phyloP scores from a whole-genome alignment of 192 early-diverging fungal species.

The Lobulomyces angularis region DNA sequence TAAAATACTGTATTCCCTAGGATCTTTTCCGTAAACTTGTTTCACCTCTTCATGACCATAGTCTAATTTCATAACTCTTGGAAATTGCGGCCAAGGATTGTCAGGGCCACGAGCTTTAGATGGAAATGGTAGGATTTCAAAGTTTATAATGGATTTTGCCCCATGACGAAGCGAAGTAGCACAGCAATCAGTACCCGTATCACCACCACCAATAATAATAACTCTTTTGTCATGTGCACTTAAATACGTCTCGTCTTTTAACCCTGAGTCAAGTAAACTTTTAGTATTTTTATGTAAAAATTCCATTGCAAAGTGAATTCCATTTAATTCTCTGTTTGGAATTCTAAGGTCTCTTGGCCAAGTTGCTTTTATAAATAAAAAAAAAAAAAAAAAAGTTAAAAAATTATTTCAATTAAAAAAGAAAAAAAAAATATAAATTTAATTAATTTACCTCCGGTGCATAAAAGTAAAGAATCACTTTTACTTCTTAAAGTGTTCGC shows the following conservation, averaged over 20 bases:
- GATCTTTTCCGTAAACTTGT: conserved; percentile 81
- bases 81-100: conserved; percentile 98
- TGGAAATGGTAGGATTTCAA: conserved; percentile 93
- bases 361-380: no score
- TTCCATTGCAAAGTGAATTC: conserved; percentile 98
- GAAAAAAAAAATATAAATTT: no score
- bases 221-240: conserved; percentile 85
- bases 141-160: conserved; percentile 83
- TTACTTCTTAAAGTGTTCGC: conserved; percentile 48
- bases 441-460: no score
- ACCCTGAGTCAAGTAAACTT: conserved; percentile 65
- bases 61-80: conserved; percentile 88
- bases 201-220: conserved; percentile 95
- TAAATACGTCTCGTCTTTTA: conserved; percentile 62
- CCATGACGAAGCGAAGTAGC: conserved; percentile 88
- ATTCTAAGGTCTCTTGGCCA: conserved; percentile 94
- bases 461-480: conserved; percentile 75
- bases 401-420: no score
- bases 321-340: conserved; percentile 70
- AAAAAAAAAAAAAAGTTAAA: no score
- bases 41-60: conserved; percentile 92
- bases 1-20: conserved; percentile 86
- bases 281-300: conserved; percentile 85
- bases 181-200: conserved; percentile 94
- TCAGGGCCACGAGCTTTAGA: conserved; percentile 66